Evolutionary conservation across 2,329 filamentous ascomycete genomes (phyloP).

Genomic region (Neurospora sp.): DNA sequence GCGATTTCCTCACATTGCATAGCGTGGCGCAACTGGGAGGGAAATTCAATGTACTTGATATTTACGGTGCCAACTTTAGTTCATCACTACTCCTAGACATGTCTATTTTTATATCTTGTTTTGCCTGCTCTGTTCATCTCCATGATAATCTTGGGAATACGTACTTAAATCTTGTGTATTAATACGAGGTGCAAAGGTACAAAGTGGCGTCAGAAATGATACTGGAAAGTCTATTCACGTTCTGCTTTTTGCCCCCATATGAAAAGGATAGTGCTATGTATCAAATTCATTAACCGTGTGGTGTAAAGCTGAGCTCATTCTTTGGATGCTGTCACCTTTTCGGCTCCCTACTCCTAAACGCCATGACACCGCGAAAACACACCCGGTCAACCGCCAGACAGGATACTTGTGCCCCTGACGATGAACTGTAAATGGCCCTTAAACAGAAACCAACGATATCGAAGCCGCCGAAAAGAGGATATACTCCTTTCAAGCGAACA

Average conservation of each 20-base stretch:
- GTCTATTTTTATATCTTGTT: background rate
- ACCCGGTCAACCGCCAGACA: background rate
- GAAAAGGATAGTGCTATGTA: background rate
- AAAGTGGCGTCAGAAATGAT: background rate
- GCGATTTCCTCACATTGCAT: conserved; percentile 12
- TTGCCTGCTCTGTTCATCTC: background rate
- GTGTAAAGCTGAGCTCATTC: background rate
- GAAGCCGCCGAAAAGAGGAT: background rate
- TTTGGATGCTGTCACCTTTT: background rate
- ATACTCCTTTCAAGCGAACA: conserved; percentile 15
- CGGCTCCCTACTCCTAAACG: background rate
- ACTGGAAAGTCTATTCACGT: background rate
- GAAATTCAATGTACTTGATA: background rate
- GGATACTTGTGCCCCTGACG: background rate
- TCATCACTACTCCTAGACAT: background rate
- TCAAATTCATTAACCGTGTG: background rate
- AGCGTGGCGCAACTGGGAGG: conserved; percentile 13
- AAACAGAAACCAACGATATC: background rate
- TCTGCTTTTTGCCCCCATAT: background rate
- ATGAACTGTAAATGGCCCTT: background rate
- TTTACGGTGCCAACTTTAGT: background rate
- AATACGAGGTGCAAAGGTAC: background rate
- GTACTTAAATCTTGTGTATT: background rate
- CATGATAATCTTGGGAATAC: background rate
- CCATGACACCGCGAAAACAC: background rate